Evolutionary conservation across 148 eudicot species (phyloP), one percentile per base, ranked within the genome.

Genomic region (Heliosperma pusillum): DNA sequence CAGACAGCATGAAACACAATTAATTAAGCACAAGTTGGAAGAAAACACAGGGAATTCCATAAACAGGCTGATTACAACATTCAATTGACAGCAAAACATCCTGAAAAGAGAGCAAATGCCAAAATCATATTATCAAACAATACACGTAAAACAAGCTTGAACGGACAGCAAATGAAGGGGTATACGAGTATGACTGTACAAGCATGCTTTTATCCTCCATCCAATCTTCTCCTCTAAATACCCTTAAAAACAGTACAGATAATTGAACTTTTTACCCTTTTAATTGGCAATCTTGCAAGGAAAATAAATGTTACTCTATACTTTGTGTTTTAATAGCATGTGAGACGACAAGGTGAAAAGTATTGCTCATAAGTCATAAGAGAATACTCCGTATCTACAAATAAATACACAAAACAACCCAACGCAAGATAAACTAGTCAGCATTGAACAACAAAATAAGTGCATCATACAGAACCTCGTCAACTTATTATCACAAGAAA

Each of bases 1-100:
- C 42, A 36, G 42, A 36, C 42, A 36, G 8, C 42, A 36, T 36
- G 42, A 36, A 36, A 36, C 42, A 36, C 42, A 7, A 36, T 1
- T 7, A 36, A 5, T 9, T 56, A 52, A 63, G 25, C 47, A 63
- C 22, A 22, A 29, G 12, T 24, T 22, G 24, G 56, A 47, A 72
- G 4, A 25, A 20, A 22, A 24, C 3, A 27, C 33, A 15, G 7
- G 52, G 30, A 58, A 12, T 19, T 20, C 33, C 50, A 10, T 47
- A 9, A 55, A 27, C 26, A 65, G 29, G 65, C 24, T 76, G 70
- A 69, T n/a, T 22, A 57, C 71, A 64, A 63, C 58, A 16, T 20
- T 25, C n/a, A 15, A 36, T 16, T n/a, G 26, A 72, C 57, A 19
- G 66, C 13, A 24, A 5, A 53, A 40, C 63, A 73, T 8, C 73